Evolutionary conservation across 2,329 filamentous ascomycete genomes (phyloP).

Genomic region (Colletotrichum kahawae): DNA sequence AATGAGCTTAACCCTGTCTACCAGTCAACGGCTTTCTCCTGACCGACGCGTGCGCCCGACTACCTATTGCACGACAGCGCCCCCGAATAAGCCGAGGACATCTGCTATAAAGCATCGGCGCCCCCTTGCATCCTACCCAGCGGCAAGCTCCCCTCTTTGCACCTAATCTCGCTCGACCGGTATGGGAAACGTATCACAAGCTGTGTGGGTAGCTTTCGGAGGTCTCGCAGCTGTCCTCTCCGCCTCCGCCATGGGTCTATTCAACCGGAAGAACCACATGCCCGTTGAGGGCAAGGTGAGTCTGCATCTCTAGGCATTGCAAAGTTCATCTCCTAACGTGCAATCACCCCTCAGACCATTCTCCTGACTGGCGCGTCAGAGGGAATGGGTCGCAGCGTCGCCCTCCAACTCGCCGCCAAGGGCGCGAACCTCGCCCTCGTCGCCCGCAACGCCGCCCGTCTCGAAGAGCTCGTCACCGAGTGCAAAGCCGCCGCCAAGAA

Average conservation of each 20-base stretch:
- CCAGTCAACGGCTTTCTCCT: background rate
- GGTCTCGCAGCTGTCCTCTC: conserved; percentile 40
- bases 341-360: conserved; percentile 67
- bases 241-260: conserved; percentile 67
- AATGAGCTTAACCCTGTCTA: background rate
- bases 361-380: conserved; percentile 91
- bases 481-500: conserved; percentile 71
- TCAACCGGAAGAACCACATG: conserved; percentile 76
- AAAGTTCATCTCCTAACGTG: background rate
- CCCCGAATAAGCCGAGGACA: background rate
- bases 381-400: conserved; percentile 84
- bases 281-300: conserved; percentile 82
- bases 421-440: conserved; percentile 89
- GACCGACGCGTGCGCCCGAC: background rate
- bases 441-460: conserved; percentile 76
- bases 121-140: background rate
- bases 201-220: conserved; percentile 56
- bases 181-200: conserved; percentile 31
- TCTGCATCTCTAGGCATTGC: background rate
- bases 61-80: background rate
- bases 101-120: background rate
- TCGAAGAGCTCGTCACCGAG: conserved; percentile 65
- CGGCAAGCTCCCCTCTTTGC: background rate
- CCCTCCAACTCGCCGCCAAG: conserved; percentile 75
- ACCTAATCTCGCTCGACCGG: background rate